phyloP scores from a whole-genome alignment of 75 land plant species.

The Cryptomeria japonica region DNA sequence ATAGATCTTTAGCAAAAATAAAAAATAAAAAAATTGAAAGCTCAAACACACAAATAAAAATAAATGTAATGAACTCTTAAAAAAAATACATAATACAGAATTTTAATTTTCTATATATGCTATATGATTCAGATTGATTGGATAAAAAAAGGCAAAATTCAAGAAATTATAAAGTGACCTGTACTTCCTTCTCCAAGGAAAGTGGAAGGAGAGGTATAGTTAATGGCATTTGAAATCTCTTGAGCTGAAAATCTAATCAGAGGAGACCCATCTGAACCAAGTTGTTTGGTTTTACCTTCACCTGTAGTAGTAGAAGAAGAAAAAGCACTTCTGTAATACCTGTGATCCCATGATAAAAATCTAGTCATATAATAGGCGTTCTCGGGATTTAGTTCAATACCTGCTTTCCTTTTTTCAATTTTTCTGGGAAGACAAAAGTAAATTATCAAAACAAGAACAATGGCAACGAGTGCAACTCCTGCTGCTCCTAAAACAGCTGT shows the following conservation, averaged over 20 bases:
- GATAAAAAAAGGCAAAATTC: neutral
- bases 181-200: slow-evolving; percentile 7
- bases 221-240: slow-evolving; percentile 4
- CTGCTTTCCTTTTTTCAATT: neutral
- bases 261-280: neutral
- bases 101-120: no score
- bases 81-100: no score
- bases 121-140: neutral
- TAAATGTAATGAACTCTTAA: no score
- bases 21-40: no score
- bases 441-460: neutral
- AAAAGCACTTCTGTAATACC: neutral
- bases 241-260: neutral
- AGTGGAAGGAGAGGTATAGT: neutral
- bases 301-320: neutral
- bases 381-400: neutral
- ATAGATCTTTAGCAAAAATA: no score
- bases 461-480: neutral
- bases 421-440: neutral
- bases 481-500: neutral
- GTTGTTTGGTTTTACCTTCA: neutral
- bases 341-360: neutral
- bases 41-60: no score
- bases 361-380: neutral
- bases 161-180: neutral